These are phyloP conservation scores for Rhododendron mucronatum DNA, from an alignment of 148 eudicot genomes.

Conservation along the genomic window DNA sequence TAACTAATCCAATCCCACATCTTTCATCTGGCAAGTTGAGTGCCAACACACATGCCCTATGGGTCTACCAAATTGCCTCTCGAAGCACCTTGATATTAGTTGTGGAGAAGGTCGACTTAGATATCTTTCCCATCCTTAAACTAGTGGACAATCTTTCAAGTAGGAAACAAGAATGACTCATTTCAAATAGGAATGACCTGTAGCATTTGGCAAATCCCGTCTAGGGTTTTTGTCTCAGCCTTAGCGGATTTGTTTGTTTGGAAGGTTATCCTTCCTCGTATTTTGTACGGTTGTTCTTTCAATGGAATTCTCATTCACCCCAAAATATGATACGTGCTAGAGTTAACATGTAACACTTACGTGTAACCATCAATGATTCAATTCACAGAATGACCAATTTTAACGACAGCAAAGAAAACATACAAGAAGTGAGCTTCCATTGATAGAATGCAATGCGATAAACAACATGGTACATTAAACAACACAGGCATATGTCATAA, in stretches of 20 bases:
- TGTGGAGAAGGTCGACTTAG: neutral
- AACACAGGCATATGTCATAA: neutral
- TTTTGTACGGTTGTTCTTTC: too few species aligned
- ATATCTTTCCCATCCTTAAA: neutral
- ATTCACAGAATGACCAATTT: neutral
- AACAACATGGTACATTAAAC: neutral
- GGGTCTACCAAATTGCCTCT: neutral
- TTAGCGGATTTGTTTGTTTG: neutral
- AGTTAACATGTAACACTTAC: neutral
- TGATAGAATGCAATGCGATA: neutral
- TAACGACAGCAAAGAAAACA: neutral
- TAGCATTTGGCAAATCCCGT: neutral
- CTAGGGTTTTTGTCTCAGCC: neutral
- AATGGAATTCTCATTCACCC: neutral
- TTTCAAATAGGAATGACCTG: neutral
- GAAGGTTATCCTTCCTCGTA: neutral
- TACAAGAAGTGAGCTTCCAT: neutral
- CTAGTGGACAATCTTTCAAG: neutral
- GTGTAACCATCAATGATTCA: neutral
- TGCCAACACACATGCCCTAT: neutral
- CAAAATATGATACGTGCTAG: neutral
- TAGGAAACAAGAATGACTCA: neutral
- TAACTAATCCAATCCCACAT: neutral
- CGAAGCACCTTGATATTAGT: neutral
- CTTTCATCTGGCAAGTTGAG: neutral